phyloP scores from a whole-genome alignment of 2,329 filamentous ascomycete species.

The Pestalotiopsis sp. region DNA sequence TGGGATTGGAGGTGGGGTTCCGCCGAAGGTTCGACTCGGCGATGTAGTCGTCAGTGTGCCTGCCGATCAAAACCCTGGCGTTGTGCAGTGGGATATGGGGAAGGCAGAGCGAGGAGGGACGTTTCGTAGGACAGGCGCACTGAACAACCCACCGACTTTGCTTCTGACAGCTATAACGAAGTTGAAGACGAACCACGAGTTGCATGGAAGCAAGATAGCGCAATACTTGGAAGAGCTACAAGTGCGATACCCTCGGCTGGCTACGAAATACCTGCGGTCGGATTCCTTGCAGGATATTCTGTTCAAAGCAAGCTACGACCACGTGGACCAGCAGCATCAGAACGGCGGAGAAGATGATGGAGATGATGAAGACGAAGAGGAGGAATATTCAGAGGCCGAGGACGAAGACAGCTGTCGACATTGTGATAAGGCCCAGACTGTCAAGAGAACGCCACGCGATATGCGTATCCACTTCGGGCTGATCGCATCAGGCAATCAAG shows the following conservation, averaged over 20 bases:
- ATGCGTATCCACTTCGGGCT: constrained; percentile 28
- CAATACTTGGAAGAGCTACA: constrained; percentile 21
- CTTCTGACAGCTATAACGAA: constrained; percentile 19
- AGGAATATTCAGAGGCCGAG: constrained; percentile 11
- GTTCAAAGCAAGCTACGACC: constrained; percentile 16
- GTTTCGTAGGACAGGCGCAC: constrained; percentile 21
- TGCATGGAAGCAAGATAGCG: constrained; percentile 21
- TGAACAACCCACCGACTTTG: constrained; percentile 23
- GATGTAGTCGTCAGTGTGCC: constrained; percentile 28
- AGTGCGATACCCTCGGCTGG: constrained; percentile 19
- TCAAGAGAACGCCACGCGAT: constrained; percentile 20
- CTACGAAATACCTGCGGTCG: constrained; percentile 20
- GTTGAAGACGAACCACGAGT: constrained; percentile 13
- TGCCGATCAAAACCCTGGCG: constrained; percentile 18
- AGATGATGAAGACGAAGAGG: background rate
- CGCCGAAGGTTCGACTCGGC: constrained; percentile 21
- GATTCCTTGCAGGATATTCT: constrained; percentile 21
- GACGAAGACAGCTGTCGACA: constrained; percentile 17
- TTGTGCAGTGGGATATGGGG: constrained; percentile 28
- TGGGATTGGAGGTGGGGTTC: background rate
- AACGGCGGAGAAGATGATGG: background rate
- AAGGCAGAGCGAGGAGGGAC: constrained; percentile 18
- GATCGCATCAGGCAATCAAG: constrained; percentile 27
- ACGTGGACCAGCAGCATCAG: background rate
- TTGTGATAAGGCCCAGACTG: constrained; percentile 20